These are phyloP conservation scores for Trichosporon faecale DNA, from an alignment of 1,284 basidiomycete species.

Conservation along the genomic window DNA sequence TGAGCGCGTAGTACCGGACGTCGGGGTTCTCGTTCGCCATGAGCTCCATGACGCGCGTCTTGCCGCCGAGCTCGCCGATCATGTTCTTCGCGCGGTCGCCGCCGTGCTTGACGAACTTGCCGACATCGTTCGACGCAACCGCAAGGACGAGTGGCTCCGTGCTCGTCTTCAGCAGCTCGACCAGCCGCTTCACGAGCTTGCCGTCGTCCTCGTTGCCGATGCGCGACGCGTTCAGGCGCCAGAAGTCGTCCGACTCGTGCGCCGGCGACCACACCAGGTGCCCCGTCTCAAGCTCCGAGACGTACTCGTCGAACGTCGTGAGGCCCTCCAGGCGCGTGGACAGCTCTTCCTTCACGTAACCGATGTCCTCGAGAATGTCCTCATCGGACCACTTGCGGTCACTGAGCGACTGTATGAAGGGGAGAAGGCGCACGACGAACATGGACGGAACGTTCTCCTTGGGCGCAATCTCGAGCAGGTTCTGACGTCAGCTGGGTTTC, in stretches of 20 bases:
- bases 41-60: conserved; percentile 87
- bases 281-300: conserved; percentile 82
- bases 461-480: conserved; percentile 63
- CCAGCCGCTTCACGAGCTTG: conserved; percentile 74
- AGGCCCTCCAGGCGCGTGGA: conserved; percentile 77
- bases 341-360: conserved; percentile 78
- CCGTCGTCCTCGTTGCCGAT: conserved; percentile 80
- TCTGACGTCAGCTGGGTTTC: conserved; percentile 56
- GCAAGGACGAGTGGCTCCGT: conserved; percentile 72
- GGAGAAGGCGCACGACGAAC: conserved; percentile 81
- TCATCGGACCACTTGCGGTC: conserved; percentile 91
- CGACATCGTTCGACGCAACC: conserved; percentile 87
- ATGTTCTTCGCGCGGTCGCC: conserved; percentile 86
- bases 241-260: conserved; percentile 94
- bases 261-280: conserved; percentile 92
- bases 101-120: conserved; percentile 81
- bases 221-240: conserved; percentile 89
- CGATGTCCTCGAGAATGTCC: conserved; percentile 86
- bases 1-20: conserved; percentile 84
- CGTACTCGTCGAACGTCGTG: conserved; percentile 88
- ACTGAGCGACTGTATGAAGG: conserved; percentile 79
- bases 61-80: conserved; percentile 78
- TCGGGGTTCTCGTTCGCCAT: conserved; percentile 85
- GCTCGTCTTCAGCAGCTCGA: conserved; percentile 69
- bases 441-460: conserved; percentile 82